These are phyloP conservation scores for Microbotryomycetes sp. DNA, from an alignment of 1,284 basidiomycete species.

Conservation along the genomic window DNA sequence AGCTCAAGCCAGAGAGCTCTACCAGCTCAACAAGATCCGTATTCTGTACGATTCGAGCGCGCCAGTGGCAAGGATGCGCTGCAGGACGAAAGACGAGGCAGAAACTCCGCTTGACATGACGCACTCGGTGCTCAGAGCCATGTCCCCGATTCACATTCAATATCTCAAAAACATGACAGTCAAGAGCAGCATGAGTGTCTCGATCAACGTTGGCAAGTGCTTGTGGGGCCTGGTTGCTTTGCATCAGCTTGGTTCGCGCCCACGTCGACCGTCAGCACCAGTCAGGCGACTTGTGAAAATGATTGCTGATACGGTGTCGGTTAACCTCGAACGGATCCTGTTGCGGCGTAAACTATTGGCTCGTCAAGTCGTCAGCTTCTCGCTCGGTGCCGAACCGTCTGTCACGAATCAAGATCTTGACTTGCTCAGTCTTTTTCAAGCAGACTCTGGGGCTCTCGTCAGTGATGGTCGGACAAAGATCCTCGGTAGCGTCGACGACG, in stretches of 20 bases:
- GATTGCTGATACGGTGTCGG: conserved; percentile 72
- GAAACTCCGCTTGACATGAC: conserved; percentile 76
- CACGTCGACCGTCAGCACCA: not conserved
- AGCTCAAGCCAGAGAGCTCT: conserved; percentile 51
- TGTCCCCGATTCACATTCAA: conserved; percentile 83
- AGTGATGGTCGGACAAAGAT: conserved; percentile 47
- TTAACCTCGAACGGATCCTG: conserved; percentile 73
- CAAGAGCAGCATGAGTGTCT: conserved; percentile 76
- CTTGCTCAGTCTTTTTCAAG: conserved; percentile 70
- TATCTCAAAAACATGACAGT: conserved; percentile 72
- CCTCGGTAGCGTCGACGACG: conserved; percentile 66
- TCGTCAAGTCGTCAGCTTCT: conserved; percentile 72
- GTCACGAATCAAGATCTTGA: conserved; percentile 55
- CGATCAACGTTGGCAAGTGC: conserved; percentile 72
- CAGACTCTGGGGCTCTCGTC: conserved; percentile 56
- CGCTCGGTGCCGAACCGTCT: conserved; percentile 63
- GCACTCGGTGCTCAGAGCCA: conserved; percentile 73
- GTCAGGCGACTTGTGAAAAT: conserved; percentile 46
- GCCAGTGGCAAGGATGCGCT: conserved; percentile 68
- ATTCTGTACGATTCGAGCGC: conserved; percentile 71
- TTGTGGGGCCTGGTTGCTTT: conserved; percentile 80
- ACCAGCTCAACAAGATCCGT: conserved; percentile 66
- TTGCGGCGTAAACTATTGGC: conserved; percentile 71
- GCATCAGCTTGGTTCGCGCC: conserved; percentile 44
- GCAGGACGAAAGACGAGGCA: conserved; percentile 59